Evolutionary conservation across 176 grass and related monocot genomes (phyloP), one percentile per base, ranked within the genome.

Genomic region (Rhynchospora pubera): DNA sequence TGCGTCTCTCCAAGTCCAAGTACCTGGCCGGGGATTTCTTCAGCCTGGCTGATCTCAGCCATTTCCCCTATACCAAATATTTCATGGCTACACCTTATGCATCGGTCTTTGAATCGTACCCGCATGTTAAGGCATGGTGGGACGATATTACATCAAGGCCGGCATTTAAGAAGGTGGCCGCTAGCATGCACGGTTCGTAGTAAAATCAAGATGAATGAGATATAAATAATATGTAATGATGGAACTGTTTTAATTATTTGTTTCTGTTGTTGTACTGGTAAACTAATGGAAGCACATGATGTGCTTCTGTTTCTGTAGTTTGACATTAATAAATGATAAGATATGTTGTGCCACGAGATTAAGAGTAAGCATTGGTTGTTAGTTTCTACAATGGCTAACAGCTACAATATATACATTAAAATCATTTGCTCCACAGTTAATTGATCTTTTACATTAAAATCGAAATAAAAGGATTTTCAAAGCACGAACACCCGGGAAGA

Each of bases 21-120:
- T 89, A 83, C 83, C 34, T 89, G n/a, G 83, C 79, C 7, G 87
- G 83, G 42, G 83, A 89, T 81, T 89, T 85, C 87, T 9, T 86
- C 83, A 89, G 83, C 61, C 6, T 85, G 14, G 87, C 87, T 15
- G 87, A 89, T 48, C 60, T 89, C 57, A 85, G 83, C 22, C 87
- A 89, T 81, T 14, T 85, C 42, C 70, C 87, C 5, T 62, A 23
- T 28, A 83, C 78, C 5, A 42, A 82, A 19, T 79, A 81, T 63
- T 24, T 89, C 19, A 82, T 85, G 77, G 6, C 5, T 18, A 68
- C 83, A 7, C 76, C 86, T 12, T 57, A 75, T 12, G 78, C 16
- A 2, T 85, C 83, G 0, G 56, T 89, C 48, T 47, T 89, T 30
- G 78, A 89, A 1, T 65, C 77, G 21, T 80, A 84, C 18, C 87